Evolutionary conservation across 208 protist species (phyloP), one percentile per base, ranked within the genome.

Genomic region (Novymonas esmeraldas): DNA sequence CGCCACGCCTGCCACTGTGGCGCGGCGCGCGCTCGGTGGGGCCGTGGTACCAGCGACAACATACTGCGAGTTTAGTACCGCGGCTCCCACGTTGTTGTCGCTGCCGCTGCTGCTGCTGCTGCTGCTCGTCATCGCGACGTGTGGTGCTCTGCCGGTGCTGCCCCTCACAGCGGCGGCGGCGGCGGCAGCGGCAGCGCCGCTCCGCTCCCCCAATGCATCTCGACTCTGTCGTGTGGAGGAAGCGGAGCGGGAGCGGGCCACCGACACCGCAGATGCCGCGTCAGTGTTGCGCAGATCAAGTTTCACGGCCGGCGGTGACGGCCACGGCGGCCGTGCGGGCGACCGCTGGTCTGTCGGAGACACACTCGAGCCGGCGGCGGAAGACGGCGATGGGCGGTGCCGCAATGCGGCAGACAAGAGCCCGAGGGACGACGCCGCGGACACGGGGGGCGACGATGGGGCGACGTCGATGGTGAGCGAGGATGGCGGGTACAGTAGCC

Each of bases 401-500:
- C 14, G 58, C 49, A 46, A 22, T 31, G 42, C 41, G 9, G 13
- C 34, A 2, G 36, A 48, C 3, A 33, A 18, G n/a, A 22, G 36
- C 16, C 39, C 31, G 29, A 16, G 33, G 7, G 64, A 58, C 14
- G 57, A 48, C 13, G n/a, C n/a, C n/a, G 20, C 42, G 13, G 59
- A 39, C 7, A 34, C 55, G 5, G 24, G 26, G 1, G 34, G 49
- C 5, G 1, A 22, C 18, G 51, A 66, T 26, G 67, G 29, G 4
- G 50, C 20, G 29, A 61, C 26, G 29, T 67, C 59, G 33, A 62
- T 66, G 16, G 58, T 39, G 58, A 54, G 50, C 10, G 58, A 46
- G 11, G 67, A 54, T 38, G 49, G 49, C 14, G 58, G 45, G 42
- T 33, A 31, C 49, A 73, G 42, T 6, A 60, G 22, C 51, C 61